Evolutionary conservation across 192 early-diverging fungal genomes (phyloP).

Genomic region (Coemansia sp.): DNA sequence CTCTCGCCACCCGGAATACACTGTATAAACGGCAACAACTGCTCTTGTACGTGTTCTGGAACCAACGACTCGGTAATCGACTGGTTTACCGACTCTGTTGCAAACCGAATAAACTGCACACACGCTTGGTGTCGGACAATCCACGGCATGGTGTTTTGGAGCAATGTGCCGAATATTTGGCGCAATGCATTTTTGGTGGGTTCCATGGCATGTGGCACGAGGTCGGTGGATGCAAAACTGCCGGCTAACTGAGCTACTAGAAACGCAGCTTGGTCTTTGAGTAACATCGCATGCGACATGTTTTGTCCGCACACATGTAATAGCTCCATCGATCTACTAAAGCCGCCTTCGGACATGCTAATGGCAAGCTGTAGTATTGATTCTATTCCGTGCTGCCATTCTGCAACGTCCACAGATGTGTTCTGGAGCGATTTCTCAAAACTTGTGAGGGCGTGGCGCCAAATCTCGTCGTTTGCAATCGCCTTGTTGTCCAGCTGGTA

Average conservation of each 20-base stretch:
- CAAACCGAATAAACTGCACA: constrained; percentile 19
- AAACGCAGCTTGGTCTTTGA: neutral
- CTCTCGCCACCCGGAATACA: constrained; percentile 10
- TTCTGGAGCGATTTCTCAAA: constrained; percentile 8
- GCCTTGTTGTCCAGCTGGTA: constrained; percentile 1
- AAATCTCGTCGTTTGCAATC: constrained; percentile 7
- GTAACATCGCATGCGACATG: constrained; percentile 2
- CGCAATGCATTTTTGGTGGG: neutral
- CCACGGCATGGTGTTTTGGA: constrained; percentile 10
- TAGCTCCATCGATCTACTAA: neutral
- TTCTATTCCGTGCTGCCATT: neutral
- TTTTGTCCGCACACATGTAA: constrained; percentile 14
- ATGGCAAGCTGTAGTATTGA: constrained; percentile 3
- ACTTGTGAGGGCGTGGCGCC: neutral
- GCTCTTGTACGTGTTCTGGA: constrained; percentile 8
- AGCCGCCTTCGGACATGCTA: neutral
- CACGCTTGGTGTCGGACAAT: constrained; percentile 23
- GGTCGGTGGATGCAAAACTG: constrained; percentile 14
- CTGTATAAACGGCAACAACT: constrained; percentile 23
- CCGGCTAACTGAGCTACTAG: constrained; percentile 21
- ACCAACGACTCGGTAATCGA: constrained; percentile 15
- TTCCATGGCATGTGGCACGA: constrained; percentile 1
- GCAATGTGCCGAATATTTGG: constrained; percentile 13
- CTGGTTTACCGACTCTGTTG: constrained; percentile 13
- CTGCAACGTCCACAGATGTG: neutral